Conservation (phyloP, 2,329 filamentous ascomycete genomes). For the Tricladium varicosporioides region DNA sequence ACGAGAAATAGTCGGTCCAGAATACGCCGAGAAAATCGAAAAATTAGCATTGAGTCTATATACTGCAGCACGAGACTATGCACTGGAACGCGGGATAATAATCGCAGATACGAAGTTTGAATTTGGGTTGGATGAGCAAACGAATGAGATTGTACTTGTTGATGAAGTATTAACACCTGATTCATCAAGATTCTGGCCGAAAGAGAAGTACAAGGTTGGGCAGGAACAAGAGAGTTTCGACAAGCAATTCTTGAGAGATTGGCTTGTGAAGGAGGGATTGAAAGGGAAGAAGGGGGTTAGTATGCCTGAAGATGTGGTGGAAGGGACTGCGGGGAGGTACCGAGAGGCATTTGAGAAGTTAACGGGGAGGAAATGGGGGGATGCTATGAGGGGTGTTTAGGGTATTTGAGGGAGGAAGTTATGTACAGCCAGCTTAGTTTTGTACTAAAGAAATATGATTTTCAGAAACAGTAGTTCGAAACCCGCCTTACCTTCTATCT, state of each 20-base stretch:
- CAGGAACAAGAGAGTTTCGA: slow-evolving; percentile 81
- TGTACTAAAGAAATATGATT: no score
- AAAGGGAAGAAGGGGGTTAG: slow-evolving; percentile 71
- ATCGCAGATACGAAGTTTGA: slow-evolving; percentile 77
- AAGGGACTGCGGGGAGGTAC: slow-evolving; percentile 70
- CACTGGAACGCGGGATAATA: slow-evolving; percentile 59
- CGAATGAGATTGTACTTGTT: slow-evolving; percentile 62
- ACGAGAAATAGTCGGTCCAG: slow-evolving; percentile 47
- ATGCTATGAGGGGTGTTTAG: slow-evolving; percentile 10
- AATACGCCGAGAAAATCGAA: slow-evolving; percentile 59
- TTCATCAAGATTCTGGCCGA: slow-evolving; percentile 83
- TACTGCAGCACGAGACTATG: slow-evolving; percentile 52
- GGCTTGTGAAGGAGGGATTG: slow-evolving; percentile 69
- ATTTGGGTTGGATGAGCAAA: slow-evolving; percentile 61
- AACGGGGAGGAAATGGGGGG: slow-evolving; percentile 51
- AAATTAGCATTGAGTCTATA: slow-evolving; percentile 59
- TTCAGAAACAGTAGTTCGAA: no score
- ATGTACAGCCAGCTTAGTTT: no score
- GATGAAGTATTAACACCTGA: slow-evolving; percentile 78
- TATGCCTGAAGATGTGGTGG: slow-evolving; percentile 70
- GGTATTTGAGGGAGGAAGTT: no score
- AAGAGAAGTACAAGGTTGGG: slow-evolving; percentile 69
- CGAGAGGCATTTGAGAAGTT: slow-evolving; percentile 71
- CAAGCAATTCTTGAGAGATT: slow-evolving; percentile 83
- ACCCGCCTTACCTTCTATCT: no score